Percentiles rank a stretch among this genome's conserved stretches.
Evolutionary conservation across 2,329 filamentous ascomycete genomes (phyloP).

Genomic region (Huntiella abstrusa): DNA sequence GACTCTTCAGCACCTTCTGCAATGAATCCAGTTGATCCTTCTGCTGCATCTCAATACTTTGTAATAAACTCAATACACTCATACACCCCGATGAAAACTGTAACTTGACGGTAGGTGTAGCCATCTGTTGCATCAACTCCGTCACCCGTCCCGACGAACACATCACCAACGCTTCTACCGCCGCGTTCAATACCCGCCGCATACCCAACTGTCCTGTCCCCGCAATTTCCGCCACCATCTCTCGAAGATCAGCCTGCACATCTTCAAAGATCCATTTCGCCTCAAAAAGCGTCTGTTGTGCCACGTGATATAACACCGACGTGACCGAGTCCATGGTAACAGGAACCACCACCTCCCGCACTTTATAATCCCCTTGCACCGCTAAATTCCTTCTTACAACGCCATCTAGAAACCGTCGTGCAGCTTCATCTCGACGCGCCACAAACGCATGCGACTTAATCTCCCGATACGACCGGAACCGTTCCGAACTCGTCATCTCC

Average conservation of each 20-base stretch:
- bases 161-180: slow-evolving; percentile 6
- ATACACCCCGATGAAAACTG: background rate
- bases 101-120: background rate
- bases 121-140: slow-evolving; percentile 7
- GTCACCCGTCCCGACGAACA: slow-evolving; percentile 5
- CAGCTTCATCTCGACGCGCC: slow-evolving; percentile 19
- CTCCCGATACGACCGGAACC: slow-evolving; percentile 17
- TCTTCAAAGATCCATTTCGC: slow-evolving; percentile 16
- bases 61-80: background rate
- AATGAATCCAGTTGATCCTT: slow-evolving; percentile 4
- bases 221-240: slow-evolving; percentile 5
- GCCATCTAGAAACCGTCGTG: slow-evolving; percentile 16
- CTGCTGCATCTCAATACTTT: background rate
- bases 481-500: slow-evolving; percentile 18
- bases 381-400: slow-evolving; percentile 19
- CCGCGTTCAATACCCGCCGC: slow-evolving; percentile 1
- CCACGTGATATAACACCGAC: slow-evolving; percentile 15
- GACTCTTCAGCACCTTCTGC: slow-evolving; percentile 10
- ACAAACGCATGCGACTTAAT: slow-evolving; percentile 20
- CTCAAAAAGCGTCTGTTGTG: slow-evolving; percentile 17
- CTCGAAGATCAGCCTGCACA: slow-evolving; percentile 8
- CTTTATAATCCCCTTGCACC: slow-evolving; percentile 13
- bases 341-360: slow-evolving; percentile 13
- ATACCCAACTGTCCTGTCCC: slow-evolving; percentile 1
- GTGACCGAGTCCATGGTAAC: slow-evolving; percentile 16